Base-by-base conservation (phyloP, 1,139 yeast genomes). In the Hansenula sp. region DNA sequence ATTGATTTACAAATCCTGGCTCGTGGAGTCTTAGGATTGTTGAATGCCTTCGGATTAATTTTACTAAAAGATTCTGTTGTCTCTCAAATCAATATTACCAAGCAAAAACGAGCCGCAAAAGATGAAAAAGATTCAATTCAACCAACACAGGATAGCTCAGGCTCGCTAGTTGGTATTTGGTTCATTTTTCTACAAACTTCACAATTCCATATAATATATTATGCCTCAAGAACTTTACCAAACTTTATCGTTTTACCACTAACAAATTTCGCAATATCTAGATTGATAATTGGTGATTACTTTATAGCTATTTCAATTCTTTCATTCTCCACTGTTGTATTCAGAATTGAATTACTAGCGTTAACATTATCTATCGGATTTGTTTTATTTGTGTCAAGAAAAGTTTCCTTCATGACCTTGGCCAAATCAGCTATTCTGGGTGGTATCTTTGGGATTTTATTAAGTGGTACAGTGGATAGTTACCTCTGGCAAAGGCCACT, bases 241-340 rank as follows among this genome's bases (percentile, higher is more conserved):
- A 91, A 91, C 62, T 86, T 89, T 62, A 66, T 91, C 34, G 95
- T 89, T 0, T 69, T 91, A 43, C 96, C 98, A 2, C 58, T 88
- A 33, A 83, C 85, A 2, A 77, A 77, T 46, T 57, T 66, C 43
- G 83, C 86, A 0, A 53, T 84, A 36, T 67, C 80, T 12, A 71
- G 70, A 54, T 57, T 81, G 15, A 55, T 88, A 16, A 54, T 57
- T 27, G 87, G 83, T 9, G 72, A 77, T 39, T 65, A 70, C 49
- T 55, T 71, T 0, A 47, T 54, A 27, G 88, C 90, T 0, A 61
- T 89, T 36, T 62, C 76, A 0, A 62, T 86, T 58, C 62, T 88
- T 33, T 74, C 88, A 0, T 79, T 85, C 52, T 63, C 81, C 0
- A 84, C 93, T 0, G 68, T 80, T 3, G 76, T 87, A 1, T 86